Conservation (phyloP, 2,329 filamentous ascomycete species). For the Ascochyta rabiei region DNA sequence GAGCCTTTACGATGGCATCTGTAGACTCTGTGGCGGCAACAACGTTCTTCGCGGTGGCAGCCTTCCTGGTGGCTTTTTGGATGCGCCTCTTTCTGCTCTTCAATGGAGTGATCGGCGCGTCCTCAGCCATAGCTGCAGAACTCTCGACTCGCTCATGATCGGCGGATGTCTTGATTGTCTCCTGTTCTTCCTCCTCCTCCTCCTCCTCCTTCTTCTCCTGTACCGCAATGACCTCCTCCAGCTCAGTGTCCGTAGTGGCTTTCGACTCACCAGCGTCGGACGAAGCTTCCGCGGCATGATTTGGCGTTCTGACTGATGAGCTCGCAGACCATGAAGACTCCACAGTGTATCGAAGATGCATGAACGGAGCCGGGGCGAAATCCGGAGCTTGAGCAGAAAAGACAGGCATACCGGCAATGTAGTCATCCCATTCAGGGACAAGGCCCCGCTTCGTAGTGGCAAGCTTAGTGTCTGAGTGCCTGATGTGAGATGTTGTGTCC, state of each 20-base stretch:
- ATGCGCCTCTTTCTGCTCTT: too few species aligned
- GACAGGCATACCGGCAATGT: not conserved
- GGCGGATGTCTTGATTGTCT: too few species aligned
- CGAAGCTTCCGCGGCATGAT: not conserved
- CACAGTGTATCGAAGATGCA: too few species aligned
- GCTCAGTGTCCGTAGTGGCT: not conserved
- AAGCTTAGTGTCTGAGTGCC: too few species aligned
- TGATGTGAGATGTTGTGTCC: too few species aligned
- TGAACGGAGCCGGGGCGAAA: too few species aligned
- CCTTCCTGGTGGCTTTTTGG: too few species aligned
- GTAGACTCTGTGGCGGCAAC: too few species aligned
- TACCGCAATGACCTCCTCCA: not conserved
- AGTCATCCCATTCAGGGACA: not conserved
- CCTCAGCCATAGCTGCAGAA: too few species aligned
- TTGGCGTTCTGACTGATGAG: not conserved
- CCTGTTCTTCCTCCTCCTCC: not conserved
- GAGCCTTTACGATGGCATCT: too few species aligned
- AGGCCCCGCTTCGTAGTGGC: not conserved
- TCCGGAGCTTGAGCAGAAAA: not conserved
- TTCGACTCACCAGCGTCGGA: not conserved
- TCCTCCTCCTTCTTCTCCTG: not conserved
- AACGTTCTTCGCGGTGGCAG: too few species aligned
- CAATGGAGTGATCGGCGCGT: too few species aligned
- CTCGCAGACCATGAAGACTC: not conserved
- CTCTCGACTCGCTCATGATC: not conserved